Conservation (phyloP, 257 asterid species). For the Solanum piurae region DNA sequence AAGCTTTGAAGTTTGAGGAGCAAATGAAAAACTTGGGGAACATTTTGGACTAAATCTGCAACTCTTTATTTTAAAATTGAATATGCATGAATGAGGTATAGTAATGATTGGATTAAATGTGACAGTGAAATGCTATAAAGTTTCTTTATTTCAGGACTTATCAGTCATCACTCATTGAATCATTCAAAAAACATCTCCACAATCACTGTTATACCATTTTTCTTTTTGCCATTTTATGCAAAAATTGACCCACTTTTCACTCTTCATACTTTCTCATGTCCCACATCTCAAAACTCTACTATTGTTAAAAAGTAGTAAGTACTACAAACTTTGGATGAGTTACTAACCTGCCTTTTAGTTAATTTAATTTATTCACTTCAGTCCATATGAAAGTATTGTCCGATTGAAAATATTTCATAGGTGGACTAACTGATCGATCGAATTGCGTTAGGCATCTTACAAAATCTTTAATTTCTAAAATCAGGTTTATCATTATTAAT, state of each 20-base stretch:
- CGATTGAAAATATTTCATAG: background rate
- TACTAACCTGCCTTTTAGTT: background rate
- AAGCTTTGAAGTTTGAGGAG: background rate
- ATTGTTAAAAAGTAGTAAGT: background rate
- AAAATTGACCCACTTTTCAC: background rate
- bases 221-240: background rate
- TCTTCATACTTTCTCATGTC: background rate
- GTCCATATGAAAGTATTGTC: background rate
- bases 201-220: background rate
- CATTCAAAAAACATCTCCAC: background rate
- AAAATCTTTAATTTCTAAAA: background rate
- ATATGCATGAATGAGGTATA: background rate
- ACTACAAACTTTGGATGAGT: background rate
- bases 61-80: background rate
- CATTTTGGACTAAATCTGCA: background rate
- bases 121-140: background rate
- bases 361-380: background rate
- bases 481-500: background rate
- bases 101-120: background rate
- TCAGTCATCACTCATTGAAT: constrained; percentile 9
- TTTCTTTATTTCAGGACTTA: background rate
- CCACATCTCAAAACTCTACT: background rate
- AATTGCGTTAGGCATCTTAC: background rate
- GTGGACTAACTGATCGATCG: background rate
- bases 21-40: background rate